These are phyloP conservation scores for Geosmithia flava DNA, from an alignment of 2,329 filamentous ascomycete genomes.

Conservation along the genomic window DNA sequence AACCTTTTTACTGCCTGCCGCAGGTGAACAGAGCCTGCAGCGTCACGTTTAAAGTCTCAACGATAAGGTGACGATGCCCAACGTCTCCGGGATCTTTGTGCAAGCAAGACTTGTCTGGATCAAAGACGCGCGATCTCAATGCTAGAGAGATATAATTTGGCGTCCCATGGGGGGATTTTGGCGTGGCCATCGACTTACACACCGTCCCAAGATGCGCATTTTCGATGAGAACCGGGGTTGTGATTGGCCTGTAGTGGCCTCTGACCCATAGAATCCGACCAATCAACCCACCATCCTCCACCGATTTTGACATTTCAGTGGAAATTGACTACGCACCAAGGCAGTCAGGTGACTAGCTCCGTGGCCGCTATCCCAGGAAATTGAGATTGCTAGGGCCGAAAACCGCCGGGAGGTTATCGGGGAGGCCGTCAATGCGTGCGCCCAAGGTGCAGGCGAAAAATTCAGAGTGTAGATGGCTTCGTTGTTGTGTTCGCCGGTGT, in stretches of 20 bases:
- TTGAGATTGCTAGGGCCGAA: conserved; percentile 1
- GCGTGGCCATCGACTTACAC: conserved; percentile 24
- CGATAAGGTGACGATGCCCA: conserved; percentile 25
- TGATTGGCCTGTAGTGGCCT: conserved; percentile 8
- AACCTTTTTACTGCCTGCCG: conserved; percentile 23
- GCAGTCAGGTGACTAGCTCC: conserved; percentile 6
- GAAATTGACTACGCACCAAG: not conserved
- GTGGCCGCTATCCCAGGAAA: conserved; percentile 7
- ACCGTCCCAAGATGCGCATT: conserved; percentile 16
- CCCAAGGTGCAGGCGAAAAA: not conserved
- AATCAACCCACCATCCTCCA: conserved; percentile 5
- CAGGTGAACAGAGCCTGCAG: conserved; percentile 22
- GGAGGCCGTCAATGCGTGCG: not conserved
- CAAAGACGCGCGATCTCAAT: conserved; percentile 22
- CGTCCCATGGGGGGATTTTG: conserved; percentile 20
- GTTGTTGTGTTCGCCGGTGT: not conserved
- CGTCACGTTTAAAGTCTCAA: conserved; percentile 15
- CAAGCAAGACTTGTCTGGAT: conserved; percentile 21
- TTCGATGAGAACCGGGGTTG: conserved; percentile 13
- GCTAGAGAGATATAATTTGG: conserved; percentile 25
- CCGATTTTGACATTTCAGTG: conserved; percentile 7
- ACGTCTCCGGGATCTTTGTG: conserved; percentile 17
- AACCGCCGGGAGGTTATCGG: not conserved
- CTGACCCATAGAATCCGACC: conserved; percentile 3
- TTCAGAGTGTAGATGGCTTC: not conserved